Base-by-base conservation (phyloP, 1,139 yeast genomes). In the Magnusiomyces clavatus region DNA sequence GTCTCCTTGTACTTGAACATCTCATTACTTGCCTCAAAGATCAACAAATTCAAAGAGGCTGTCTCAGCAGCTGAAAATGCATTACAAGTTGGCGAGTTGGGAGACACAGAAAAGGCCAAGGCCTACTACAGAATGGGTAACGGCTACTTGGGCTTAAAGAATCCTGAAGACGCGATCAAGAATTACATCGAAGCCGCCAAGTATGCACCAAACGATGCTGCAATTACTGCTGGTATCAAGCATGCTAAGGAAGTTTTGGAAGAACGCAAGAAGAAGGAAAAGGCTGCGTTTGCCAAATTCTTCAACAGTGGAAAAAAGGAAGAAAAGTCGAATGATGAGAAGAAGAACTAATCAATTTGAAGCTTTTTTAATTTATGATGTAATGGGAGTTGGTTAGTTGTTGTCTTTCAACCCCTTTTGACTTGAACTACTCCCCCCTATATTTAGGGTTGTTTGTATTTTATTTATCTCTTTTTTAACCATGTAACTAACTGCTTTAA, bases 81-180 rank as follows among this genome's bases (percentile, higher is more conserved):
- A 0, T 73, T 87, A 52, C 83, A 77, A 40, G 77, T 76, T 31
- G 83, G 81, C 46, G 76, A 71, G 2, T 72, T 84, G 12, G 87
- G 81, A 50, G 84, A 78, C 51, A 78, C 81, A 60, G 81, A 86
- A 34, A 78, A 77, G 65, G 88, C 95, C 8, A 90, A 90, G 73
- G 96, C 96, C 0, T 73, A 78, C 50, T 90, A 85, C 72, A 81
- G 97, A 65, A 82, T 88, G 69, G 97, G 96, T 77, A 66, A 94
- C 86, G 2, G 77, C 77, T 61, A 54, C 48, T 67, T 78, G 54
- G 70, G 78, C 31, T 70, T 75, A 13, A 83, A 83, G 61, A 82
- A 86, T 62, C 86, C 84, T 56, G 87, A 81, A 20, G 75, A 73
- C 52, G 95, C 96, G 0, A 72, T 83, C 54, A 66, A 67, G 17